These are phyloP conservation scores for Camelina hispida DNA, from an alignment of 345 rosid genomes.

Conservation along the genomic window DNA sequence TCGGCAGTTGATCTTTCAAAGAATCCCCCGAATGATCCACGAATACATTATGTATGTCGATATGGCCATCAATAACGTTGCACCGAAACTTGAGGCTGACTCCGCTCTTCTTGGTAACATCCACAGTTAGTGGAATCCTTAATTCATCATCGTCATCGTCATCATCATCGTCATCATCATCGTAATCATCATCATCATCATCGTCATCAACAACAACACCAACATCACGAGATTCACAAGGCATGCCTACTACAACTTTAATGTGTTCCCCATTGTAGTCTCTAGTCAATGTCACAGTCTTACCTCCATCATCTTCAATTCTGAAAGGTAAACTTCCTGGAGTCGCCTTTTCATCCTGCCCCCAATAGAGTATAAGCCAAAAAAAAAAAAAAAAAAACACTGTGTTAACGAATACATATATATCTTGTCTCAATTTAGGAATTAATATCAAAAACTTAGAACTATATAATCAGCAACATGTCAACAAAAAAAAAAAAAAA, in stretches of 20 bases:
- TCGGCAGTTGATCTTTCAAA: too few species aligned
- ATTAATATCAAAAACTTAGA: neutral
- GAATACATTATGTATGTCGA: too few species aligned
- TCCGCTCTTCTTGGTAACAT: conserved; percentile 62
- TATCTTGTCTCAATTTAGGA: neutral
- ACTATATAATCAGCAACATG: too few species aligned
- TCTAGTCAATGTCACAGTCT: conserved; percentile 62
- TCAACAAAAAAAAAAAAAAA: too few species aligned
- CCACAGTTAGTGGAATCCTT: conserved; percentile 64
- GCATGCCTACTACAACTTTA: conserved; percentile 76
- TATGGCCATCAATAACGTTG: conserved; percentile 45
- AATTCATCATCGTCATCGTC: conserved; percentile 43
- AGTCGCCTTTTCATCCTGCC: conserved; percentile 41
- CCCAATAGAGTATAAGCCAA: neutral
- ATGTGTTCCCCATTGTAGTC: conserved; percentile 68
- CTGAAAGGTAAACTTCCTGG: conserved; percentile 69
- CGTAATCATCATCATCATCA: too few species aligned
- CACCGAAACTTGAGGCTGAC: conserved; percentile 61
- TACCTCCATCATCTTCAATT: conserved; percentile 69
- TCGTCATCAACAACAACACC: too few species aligned
- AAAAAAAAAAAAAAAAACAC: neutral
- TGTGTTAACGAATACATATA: neutral
- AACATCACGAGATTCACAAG: neutral
- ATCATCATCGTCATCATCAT: neutral
- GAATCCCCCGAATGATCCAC: too few species aligned